phyloP scores from a whole-genome alignment of 306 rosid genomes.

The Prosopis cineraria region DNA sequence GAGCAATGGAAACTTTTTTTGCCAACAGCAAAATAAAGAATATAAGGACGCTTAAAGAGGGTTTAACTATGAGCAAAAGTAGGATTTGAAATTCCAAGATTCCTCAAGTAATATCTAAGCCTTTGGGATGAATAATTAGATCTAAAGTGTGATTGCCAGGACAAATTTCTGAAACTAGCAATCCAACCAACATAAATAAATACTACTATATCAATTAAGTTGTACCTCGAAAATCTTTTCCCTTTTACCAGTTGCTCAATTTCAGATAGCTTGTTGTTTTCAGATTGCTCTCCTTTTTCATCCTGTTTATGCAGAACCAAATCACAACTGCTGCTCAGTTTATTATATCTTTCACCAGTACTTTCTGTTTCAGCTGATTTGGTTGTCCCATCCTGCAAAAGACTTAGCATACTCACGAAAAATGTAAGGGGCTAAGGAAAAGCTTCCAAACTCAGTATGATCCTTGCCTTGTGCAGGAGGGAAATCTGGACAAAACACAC shows the following conservation, averaged over 20 bases:
- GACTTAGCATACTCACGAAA: conserved; percentile 7
- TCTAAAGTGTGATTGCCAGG: conserved; percentile 7
- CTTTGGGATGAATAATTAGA: conserved; percentile 12
- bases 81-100: conserved; percentile 1
- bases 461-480: neutral
- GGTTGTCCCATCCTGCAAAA: conserved; percentile 37
- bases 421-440: neutral
- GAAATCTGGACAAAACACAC: neutral
- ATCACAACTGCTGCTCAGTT: conserved; percentile 28
- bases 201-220: neutral
- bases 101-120: neutral
- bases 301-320: conserved; percentile 12
- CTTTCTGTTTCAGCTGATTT: conserved; percentile 30
- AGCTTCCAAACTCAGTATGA: conserved; percentile 24
- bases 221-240: conserved; percentile 48
- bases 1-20: neutral
- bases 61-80: neutral
- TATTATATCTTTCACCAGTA: conserved; percentile 16
- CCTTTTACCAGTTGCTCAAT: conserved; percentile 41
- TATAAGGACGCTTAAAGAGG: neutral
- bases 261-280: conserved; percentile 38
- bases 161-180: conserved; percentile 15
- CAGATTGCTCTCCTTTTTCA: conserved; percentile 34
- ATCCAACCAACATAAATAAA: conserved; percentile 19
- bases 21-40: neutral